phyloP scores from a whole-genome alignment of 108 stramenopile species.

The Epithemia pelagica region DNA sequence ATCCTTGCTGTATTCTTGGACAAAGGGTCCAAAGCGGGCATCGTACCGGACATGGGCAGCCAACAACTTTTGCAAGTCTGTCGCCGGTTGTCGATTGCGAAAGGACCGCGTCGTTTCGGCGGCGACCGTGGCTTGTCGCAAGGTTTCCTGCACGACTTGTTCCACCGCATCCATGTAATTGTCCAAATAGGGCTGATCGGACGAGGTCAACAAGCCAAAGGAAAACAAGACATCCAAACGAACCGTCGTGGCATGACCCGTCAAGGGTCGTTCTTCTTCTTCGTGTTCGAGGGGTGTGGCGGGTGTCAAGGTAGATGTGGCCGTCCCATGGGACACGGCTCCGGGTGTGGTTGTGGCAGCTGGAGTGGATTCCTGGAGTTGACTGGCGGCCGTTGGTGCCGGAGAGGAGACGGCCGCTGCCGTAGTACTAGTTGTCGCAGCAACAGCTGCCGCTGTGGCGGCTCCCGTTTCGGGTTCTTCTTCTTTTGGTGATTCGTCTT shows the following conservation, averaged over 20 bases:
- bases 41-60: not conserved
- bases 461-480: not conserved
- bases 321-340: not conserved
- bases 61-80: not conserved
- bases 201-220: conserved; percentile 3
- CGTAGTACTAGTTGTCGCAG: not conserved
- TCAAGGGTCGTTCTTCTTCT: not conserved
- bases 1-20: not conserved
- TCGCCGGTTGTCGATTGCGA: too few species aligned
- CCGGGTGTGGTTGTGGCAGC: not conserved
- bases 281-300: too few species aligned
- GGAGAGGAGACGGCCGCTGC: not conserved
- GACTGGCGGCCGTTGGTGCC: not conserved
- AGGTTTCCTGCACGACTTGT: not conserved
- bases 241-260: not conserved
- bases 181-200: conserved; percentile 1
- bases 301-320: not conserved
- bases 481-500: not conserved
- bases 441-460: too few species aligned
- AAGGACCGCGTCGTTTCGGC: not conserved
- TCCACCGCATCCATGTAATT: not conserved
- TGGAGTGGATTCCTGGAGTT: not conserved
- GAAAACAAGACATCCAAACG: conserved; percentile 7
- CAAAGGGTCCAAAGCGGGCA: not conserved
- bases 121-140: not conserved